Base-by-base conservation (phyloP, 2,329 filamentous ascomycete genomes). In the Pseudogymnoascus sp. region DNA sequence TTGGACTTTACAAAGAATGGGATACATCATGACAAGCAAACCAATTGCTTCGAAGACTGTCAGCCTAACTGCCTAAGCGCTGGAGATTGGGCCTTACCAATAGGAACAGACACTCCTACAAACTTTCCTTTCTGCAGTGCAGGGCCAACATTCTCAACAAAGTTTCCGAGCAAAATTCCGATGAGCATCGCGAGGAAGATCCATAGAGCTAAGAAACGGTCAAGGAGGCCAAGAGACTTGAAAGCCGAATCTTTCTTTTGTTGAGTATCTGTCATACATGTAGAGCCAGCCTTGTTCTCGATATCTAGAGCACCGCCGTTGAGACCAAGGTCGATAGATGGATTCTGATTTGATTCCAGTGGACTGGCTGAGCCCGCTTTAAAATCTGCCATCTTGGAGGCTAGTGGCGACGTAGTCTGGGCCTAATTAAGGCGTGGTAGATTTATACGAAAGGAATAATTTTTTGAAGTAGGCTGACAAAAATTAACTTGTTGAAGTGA, bases 11-110 rank as follows among this genome's bases (percentile, higher is more conserved):
- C 90, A 96, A 0, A 96, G 78, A 64, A 96, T 96, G 0, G 91
- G 92, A 71, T 95, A 96, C 90, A 96, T 96, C 91, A 96, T 96
- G 53, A 95, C 86, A 1, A 96, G 80, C 0, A 96, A 77, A 0
- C 91, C 91, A 59, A 96, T 78, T 0, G 37, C 37, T 40, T 40
- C 7, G 4, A 40, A 40, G 15, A 40, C 7, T 9, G n/a, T 40
- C 6, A 40, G 37, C 37, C 5, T 7, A 40, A 40, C 15, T 40
- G 37, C 15, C 17, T 40, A 17, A 9, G 9, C 9, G 7, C 3
- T 40, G 37, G 37, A 9, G n/a, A n/a, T 40, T 40, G 37, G 37
- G 15, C 2, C n/a, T 40, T 40, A 40, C 91, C 82, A 61, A 88
- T 88, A 0, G 85, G 86, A 50, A 87, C 74, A 17, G 82, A 84